Conservation (phyloP, 78 protist genomes). For the Planoprotostelium fungivorum region DNA sequence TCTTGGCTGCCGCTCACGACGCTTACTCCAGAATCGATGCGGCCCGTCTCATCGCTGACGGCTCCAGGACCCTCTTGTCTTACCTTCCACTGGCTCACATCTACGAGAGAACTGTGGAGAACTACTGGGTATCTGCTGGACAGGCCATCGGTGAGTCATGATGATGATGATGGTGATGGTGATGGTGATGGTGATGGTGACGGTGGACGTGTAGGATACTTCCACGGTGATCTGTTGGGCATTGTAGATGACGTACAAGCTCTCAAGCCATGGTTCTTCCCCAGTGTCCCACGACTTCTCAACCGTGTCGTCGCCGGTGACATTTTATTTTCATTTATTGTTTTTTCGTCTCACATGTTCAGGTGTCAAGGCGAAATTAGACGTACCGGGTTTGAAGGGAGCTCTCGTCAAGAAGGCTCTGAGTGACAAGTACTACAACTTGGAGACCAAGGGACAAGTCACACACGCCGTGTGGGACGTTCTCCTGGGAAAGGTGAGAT, state of each 20-base stretch:
- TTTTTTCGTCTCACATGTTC: slow-evolving; percentile 24
- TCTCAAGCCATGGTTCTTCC: neutral
- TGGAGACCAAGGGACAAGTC: neutral
- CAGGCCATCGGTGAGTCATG: slow-evolving; percentile 7
- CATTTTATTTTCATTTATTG: no score
- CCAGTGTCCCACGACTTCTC: slow-evolving; percentile 11
- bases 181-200: no score
- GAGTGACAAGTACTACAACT: neutral
- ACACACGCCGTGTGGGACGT: neutral
- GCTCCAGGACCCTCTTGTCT: slow-evolving; percentile 43
- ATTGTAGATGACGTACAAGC: neutral
- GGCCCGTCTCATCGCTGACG: slow-evolving; percentile 12
- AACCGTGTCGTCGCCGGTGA: slow-evolving; percentile 31
- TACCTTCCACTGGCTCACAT: slow-evolving; percentile 96
- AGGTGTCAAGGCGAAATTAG: slow-evolving; percentile 77
- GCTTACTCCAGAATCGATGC: neutral
- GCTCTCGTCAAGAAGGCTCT: neutral
- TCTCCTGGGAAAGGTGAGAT: neutral
- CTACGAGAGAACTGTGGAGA: slow-evolving; percentile 71
- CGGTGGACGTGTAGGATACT: neutral
- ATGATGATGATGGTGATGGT: no score
- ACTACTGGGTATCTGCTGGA: neutral
- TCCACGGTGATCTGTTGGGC: neutral
- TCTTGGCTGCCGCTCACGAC: slow-evolving; percentile 23
- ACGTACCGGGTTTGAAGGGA: neutral